phyloP scores from a whole-genome alignment of 2,329 filamentous ascomycete species.

The Botrytis porri region DNA sequence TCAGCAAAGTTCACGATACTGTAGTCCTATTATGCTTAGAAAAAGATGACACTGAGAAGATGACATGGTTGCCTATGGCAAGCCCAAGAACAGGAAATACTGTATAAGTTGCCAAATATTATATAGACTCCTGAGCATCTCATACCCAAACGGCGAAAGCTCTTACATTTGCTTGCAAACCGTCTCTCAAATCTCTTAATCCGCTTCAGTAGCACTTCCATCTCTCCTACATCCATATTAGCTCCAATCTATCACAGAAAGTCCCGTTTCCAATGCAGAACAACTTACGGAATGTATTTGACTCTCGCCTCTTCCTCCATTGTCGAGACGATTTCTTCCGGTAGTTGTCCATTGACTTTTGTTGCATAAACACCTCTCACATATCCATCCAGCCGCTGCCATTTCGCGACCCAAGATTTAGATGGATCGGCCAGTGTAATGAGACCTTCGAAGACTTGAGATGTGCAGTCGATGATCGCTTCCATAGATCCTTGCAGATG shows the following conservation, averaged over 20 bases:
- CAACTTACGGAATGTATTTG: constrained; percentile 63
- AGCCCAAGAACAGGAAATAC: constrained; percentile 99
- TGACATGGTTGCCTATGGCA: constrained; percentile 75
- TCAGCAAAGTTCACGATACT: background rate
- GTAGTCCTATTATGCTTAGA: background rate
- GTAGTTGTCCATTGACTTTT: constrained; percentile 82
- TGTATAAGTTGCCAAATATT: constrained; percentile 85
- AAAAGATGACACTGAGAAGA: constrained; percentile 63
- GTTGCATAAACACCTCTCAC: constrained; percentile 88
- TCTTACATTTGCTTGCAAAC: constrained; percentile 1
- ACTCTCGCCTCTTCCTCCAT: constrained; percentile 63
- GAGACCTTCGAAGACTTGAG: constrained; percentile 90
- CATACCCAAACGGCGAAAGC: background rate
- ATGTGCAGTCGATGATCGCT: constrained; percentile 87
- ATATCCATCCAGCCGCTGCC: constrained; percentile 88
- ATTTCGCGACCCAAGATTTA: constrained; percentile 92
- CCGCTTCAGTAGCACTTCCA: constrained; percentile 47
- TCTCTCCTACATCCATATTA: constrained; percentile 47
- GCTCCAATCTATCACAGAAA: constrained; percentile 1
- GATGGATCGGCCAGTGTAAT: constrained; percentile 81
- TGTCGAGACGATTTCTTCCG: constrained; percentile 59
- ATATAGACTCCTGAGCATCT: constrained; percentile 45
- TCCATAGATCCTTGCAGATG: constrained; percentile 77
- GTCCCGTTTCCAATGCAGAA: background rate
- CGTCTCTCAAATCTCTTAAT: constrained; percentile 20